phyloP scores from a whole-genome alignment of 1,284 basidiomycete species.

The Salmacisia buchloeana region DNA sequence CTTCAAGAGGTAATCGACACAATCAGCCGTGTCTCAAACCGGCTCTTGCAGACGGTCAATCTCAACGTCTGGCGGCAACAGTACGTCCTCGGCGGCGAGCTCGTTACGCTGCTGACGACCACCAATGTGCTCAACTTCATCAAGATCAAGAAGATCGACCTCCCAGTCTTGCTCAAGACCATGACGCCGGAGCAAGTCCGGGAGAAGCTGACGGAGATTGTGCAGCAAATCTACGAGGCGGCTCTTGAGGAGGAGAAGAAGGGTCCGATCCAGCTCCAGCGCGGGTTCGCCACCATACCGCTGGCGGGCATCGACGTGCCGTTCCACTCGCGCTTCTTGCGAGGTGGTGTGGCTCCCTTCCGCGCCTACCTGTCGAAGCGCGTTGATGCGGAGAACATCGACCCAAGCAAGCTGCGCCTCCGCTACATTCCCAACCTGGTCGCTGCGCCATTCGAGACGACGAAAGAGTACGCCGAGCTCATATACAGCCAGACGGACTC shows the following conservation, averaged over 20 bases:
- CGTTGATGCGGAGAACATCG: conserved; percentile 67
- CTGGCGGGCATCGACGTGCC: conserved; percentile 92
- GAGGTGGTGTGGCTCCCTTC: conserved; percentile 96
- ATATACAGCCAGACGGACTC: conserved; percentile 62
- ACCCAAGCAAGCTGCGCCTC: conserved; percentile 68
- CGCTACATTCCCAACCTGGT: conserved; percentile 92
- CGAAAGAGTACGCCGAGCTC: conserved; percentile 82
- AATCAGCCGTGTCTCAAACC: conserved; percentile 64
- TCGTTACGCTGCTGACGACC: conserved; percentile 83
- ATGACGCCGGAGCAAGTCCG: conserved; percentile 81
- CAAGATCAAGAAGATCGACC: conserved; percentile 93
- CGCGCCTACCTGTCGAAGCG: conserved; percentile 93
- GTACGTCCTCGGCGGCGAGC: conserved; percentile 85
- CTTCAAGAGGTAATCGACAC: conserved; percentile 90
- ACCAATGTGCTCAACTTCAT: conserved; percentile 95
- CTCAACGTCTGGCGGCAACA: conserved; percentile 82
- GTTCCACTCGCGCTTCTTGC: conserved; percentile 93
- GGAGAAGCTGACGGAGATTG: conserved; percentile 84
- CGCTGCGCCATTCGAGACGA: conserved; percentile 86
- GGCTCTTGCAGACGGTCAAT: conserved; percentile 77
- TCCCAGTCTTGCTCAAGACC: conserved; percentile 77
- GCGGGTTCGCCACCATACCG: conserved; percentile 66
- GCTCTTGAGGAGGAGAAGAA: conserved; percentile 71
- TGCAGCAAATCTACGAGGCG: conserved; percentile 72
- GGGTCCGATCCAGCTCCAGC: conserved; percentile 88